Evolutionary conservation across 164 flowering plant species (phyloP), one percentile per base, ranked within the genome.

Genomic region (Stephania yunnanensis): DNA sequence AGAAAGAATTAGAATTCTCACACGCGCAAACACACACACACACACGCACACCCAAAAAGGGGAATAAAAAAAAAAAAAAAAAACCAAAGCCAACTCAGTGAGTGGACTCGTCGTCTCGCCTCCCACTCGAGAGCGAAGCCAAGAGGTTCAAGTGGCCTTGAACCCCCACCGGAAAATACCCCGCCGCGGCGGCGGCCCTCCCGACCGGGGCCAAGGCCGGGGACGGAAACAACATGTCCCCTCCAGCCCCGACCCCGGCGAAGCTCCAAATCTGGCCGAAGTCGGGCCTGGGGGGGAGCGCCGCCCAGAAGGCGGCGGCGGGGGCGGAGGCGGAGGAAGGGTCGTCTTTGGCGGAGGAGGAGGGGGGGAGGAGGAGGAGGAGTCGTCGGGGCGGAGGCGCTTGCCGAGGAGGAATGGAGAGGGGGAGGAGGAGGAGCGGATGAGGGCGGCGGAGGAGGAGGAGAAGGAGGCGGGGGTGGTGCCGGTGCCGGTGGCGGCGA

Each of bases 191-290:
- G 42, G 20, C 86, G 87, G 73, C 91, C 78, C 19, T 90, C 90
- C 45, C 13, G 52, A 89, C 90, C 66, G 90, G 85, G 7, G 92
- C 90, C 74, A 77, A 31, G 44, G 73, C 64, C 10, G 80, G 71
- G 66, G 76, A 72, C 13, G 87, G 75, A 9, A 78, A 82, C 72
- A 86, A 83, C 82, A 88, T 82, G 73, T 88, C 92, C 70, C 87
- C 84, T 10, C 85, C 81, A 1, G 86, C 84, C 2, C 90, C 94
- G 45, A 94, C 92, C 80, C 94, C 89, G 97, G 90, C 94, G 45
- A 94, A 94, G 80, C 94, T 90, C 98, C 95, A 94, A 3, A 92
- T 80, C 78, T 88, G 93, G 2, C 93, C 92, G 10, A 85, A 87
- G 58, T 91, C 93, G 5, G 98, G 86, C 81, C 95, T 77, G 1